Evolutionary conservation across 371 early-diverging fungal genomes (phyloP), one percentile per base, ranked within the genome.

Genomic region (Batkoa obscura): DNA sequence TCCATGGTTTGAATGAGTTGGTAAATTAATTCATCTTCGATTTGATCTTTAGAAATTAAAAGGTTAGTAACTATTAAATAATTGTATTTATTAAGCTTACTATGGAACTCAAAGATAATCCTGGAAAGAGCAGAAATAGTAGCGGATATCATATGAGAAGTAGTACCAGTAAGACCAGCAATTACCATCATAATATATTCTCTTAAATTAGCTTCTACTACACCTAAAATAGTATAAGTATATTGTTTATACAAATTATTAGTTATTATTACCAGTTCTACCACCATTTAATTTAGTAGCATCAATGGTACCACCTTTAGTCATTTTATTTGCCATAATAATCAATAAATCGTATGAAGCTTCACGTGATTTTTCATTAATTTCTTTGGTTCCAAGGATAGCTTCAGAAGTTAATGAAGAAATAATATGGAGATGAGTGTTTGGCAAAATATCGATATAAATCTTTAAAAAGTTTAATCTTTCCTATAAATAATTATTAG

Each of bases 111-210:
- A 55, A 88, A 94, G 58, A 95, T 67, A 39, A 90, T 68, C 15
- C 94, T 75, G 6, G 88, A 81, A 37, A 95, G 64, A 2, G 84
- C 74, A 0, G 83, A 76, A 31, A 94, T 81, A 1, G 94, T 79
- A 1, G 98, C 96, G 57, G 84, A 79, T 47, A 92, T 86, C 93
- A 97, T 93, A 58, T 84, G 80, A 2, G 92, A 79, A 2, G 93
- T 86, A 23, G 79, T 74, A 38, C 88, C 94, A 0, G 88, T 93
- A 60, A 97, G 73, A 69, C 96, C 98, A 39, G 98, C 96, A 0
- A 81, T 72, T 1, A 90, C 82, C 92, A 95, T 94, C 46, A 79
- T 80, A 59, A 88, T 81, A 50, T 71, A 81, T 57, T 81, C 81
- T 52, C 66, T 54, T 35, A 81, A 68, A 12, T 57, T 68, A 3